Evolutionary conservation across 2,329 filamentous ascomycete species (phyloP).

Genomic region (Phialocephala subalpina): DNA sequence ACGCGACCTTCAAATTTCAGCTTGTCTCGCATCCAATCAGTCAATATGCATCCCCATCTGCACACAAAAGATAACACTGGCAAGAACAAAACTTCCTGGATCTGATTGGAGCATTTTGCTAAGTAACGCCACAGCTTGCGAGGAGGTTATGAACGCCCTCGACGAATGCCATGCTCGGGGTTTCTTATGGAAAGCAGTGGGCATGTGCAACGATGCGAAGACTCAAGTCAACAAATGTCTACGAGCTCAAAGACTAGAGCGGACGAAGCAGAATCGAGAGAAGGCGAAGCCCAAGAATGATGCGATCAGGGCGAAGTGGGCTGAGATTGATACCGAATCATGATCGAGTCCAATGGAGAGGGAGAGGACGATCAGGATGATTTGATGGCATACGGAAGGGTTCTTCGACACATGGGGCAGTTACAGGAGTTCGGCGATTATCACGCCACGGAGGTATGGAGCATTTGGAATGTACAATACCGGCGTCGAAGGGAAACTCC

Average conservation of each 20-base stretch:
- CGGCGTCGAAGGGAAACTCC: constrained; percentile 16
- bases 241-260: constrained; percentile 79
- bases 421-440: constrained; percentile 27
- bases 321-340: constrained; percentile 77
- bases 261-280: constrained; percentile 79
- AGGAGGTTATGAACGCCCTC: constrained; percentile 90
- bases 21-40: neutral
- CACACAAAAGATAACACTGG: constrained; percentile 92
- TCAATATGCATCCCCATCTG: constrained; percentile 93
- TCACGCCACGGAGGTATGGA: constrained; percentile 17
- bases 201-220: constrained; percentile 91
- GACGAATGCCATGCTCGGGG: constrained; percentile 95
- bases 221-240: constrained; percentile 85
- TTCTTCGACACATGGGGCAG: constrained; percentile 16
- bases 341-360: constrained; percentile 42
- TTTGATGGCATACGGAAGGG: constrained; percentile 10
- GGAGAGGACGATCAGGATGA: neutral
- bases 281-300: constrained; percentile 73
- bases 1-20: neutral
- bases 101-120: constrained; percentile 12
- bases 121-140: constrained; percentile 72
- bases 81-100: constrained; percentile 50
- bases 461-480: constrained; percentile 28
- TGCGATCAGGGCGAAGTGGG: constrained; percentile 80
- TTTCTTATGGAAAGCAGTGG: constrained; percentile 90